phyloP scores from a whole-genome alignment of 306 rosid genomes.

The Citrullus amarus region DNA sequence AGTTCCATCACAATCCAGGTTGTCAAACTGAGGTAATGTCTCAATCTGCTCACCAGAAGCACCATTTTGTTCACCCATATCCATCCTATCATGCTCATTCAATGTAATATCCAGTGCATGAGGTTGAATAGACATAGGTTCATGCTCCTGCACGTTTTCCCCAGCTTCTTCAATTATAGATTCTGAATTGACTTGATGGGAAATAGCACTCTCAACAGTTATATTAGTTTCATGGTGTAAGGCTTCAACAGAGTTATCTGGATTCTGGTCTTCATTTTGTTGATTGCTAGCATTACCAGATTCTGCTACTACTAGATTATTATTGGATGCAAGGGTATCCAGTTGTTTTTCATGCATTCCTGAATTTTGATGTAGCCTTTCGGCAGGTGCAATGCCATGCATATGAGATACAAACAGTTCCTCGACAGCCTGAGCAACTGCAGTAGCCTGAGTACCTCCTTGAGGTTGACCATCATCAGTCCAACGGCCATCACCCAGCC shows the following conservation, averaged over 20 bases:
- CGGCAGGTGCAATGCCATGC: constrained; percentile 41
- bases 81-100: constrained; percentile 46
- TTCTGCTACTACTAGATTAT: constrained; percentile 33
- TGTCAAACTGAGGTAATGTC: constrained; percentile 26
- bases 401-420: constrained; percentile 59
- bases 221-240: constrained; percentile 27
- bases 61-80: constrained; percentile 42
- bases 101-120: constrained; percentile 36
- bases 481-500: constrained; percentile 84
- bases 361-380: constrained; percentile 41
- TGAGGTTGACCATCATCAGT: constrained; percentile 99
- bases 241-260: constrained; percentile 42
- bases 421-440: constrained; percentile 89
- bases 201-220: constrained; percentile 28
- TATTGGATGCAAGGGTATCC: constrained; percentile 49
- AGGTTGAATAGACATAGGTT: constrained; percentile 62
- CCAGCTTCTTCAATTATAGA: constrained; percentile 34
- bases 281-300: constrained; percentile 38
- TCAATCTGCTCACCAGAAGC: constrained; percentile 32
- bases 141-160: constrained; percentile 34
- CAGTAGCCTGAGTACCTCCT: constrained; percentile 71
- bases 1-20: constrained; percentile 29
- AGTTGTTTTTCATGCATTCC: constrained; percentile 52
- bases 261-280: constrained; percentile 51
- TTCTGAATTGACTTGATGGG: constrained; percentile 43